A percentile compares a stretch with the other conserved stretches of the same genome.
Conservation (phyloP, 257 asterid genomes). For the Capsicum rhomboideum region DNA sequence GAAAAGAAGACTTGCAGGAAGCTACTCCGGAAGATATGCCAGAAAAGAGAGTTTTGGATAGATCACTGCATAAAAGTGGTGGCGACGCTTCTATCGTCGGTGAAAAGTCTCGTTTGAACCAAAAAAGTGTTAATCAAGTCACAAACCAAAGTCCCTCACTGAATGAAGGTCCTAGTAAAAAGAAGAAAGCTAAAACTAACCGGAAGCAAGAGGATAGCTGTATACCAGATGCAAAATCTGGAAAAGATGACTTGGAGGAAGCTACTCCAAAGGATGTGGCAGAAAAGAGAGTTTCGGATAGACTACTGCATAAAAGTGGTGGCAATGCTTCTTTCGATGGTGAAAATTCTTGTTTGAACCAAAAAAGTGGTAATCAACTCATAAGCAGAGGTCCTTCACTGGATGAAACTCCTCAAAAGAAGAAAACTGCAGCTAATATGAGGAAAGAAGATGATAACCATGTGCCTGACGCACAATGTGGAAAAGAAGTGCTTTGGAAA, state of each 20-base stretch:
- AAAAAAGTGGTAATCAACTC: background rate
- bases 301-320: conserved; percentile 8
- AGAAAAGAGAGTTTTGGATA: conserved; percentile 3
- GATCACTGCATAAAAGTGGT: conserved; percentile 8
- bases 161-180: conserved; percentile 2
- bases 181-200: background rate
- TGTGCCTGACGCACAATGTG: background rate
- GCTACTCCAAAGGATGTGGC: background rate
- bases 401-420: conserved; percentile 1
- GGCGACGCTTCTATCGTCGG: background rate
- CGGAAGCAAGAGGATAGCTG: background rate
- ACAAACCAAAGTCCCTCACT: background rate
- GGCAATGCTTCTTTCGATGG: background rate
- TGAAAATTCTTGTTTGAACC: conserved; percentile 4
- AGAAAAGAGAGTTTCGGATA: conserved; percentile 6
- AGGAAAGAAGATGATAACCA: background rate
- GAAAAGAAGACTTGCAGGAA: background rate
- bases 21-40: background rate
- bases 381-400: conserved; percentile 1
- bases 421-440: background rate
- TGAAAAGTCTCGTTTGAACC: background rate
- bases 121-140: background rate
- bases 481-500: background rate
- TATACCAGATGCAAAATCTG: background rate
- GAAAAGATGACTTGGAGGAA: background rate